Conservation (phyloP, 2,329 filamentous ascomycete genomes). For the Ophiocordyceps unilateralis region DNA sequence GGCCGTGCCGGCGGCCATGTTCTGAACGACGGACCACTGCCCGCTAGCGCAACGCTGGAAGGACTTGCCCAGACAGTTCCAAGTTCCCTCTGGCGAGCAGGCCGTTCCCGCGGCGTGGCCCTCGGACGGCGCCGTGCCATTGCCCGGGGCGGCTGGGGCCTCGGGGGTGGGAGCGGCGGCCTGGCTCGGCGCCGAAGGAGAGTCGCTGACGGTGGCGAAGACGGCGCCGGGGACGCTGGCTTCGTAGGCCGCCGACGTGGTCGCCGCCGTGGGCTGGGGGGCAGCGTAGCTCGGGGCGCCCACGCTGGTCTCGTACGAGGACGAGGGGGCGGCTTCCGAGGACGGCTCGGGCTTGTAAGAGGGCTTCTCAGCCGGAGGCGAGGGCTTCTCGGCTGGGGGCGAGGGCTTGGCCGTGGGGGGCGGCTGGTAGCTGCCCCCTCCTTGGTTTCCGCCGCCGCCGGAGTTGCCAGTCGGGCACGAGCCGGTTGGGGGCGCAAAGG, state of each 20-base stretch:
- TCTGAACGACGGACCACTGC: slow-evolving; percentile 25
- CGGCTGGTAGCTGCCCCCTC: slow-evolving; percentile 1
- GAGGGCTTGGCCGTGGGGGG: background rate
- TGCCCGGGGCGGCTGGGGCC: background rate
- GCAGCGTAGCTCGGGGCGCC: no score
- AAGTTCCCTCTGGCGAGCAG: slow-evolving; percentile 30
- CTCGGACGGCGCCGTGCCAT: slow-evolving; percentile 4
- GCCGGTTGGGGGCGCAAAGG: slow-evolving; percentile 9
- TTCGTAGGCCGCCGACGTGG: background rate
- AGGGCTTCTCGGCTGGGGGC: slow-evolving; percentile 18
- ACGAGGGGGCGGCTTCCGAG: no score
- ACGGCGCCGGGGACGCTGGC: slow-evolving; percentile 18
- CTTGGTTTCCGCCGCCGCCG: slow-evolving; percentile 7
- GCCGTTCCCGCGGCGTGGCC: slow-evolving; percentile 22
- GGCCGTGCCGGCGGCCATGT: slow-evolving; percentile 25
- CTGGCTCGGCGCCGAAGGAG: background rate
- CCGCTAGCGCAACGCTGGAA: slow-evolving; percentile 40
- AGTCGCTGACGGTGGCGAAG: slow-evolving; percentile 17
- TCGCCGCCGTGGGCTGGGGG: no score
- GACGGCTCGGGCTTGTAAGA: background rate
- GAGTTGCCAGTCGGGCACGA: slow-evolving; percentile 2
- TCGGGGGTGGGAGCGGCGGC: background rate
- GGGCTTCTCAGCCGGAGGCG: slow-evolving; percentile 11
- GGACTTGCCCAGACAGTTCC: slow-evolving; percentile 33
- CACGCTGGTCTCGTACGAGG: no score